A percentile compares a stretch with the other conserved stretches of the same genome.
Evolutionary conservation across 1,139 yeast species (phyloP).

Genomic region (Candida neerlandica): DNA sequence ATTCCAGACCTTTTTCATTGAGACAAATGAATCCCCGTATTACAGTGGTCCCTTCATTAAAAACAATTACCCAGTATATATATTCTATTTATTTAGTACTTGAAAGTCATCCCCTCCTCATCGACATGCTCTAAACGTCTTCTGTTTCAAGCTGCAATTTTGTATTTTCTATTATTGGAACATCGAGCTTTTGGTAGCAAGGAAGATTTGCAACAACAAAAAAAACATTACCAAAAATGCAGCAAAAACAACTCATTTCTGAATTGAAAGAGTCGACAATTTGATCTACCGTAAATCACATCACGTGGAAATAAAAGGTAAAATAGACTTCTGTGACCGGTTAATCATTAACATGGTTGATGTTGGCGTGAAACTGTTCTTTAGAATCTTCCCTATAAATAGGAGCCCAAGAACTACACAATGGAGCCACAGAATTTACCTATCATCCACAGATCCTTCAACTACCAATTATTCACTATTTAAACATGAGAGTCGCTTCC

Average conservation of each 20-base stretch:
- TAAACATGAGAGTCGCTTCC: background rate
- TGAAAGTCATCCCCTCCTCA: background rate
- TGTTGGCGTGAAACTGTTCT: background rate
- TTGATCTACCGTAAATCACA: background rate
- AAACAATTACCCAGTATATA: no score
- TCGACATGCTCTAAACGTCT: background rate
- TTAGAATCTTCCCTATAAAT: background rate
- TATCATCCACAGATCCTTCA: background rate
- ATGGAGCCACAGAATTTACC: background rate
- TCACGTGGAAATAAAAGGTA: background rate
- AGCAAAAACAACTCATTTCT: background rate
- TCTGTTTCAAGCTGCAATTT: conserved; percentile 1
- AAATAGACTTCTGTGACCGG: background rate
- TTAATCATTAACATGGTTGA: background rate
- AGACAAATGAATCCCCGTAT: no score
- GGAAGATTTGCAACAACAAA: conserved; percentile 2
- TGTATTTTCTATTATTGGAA: background rate
- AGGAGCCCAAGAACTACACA: background rate
- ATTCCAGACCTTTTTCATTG: no score
- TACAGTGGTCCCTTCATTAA: no score
- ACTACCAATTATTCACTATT: background rate
- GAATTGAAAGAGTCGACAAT: background rate
- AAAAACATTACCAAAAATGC: background rate
- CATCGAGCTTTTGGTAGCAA: background rate
- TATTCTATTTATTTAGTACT: no score